Evolutionary conservation across 108 stramenopile genomes (phyloP), one percentile per base, ranked within the genome.

Genomic region (Nitzschia sp.): DNA sequence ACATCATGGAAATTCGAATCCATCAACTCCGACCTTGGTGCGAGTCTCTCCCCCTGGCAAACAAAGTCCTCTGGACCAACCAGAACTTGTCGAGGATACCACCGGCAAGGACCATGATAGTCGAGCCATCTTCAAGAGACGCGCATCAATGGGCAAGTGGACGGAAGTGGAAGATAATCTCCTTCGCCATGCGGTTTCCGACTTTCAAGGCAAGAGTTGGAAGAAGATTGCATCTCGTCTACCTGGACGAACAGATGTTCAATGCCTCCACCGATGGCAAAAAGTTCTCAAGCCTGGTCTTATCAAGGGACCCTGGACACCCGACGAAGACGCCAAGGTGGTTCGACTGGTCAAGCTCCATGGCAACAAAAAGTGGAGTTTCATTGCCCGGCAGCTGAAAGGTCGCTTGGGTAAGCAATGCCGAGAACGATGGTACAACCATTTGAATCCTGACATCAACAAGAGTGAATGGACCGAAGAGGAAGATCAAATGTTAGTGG

Each of bases 221-320:
- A 97, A 98, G 80, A 90, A 90, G 48, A 97, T 96, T 64, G 90
- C 95, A 2, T 29, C 80, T 21, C 74, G 83, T 29, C 80, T 98
- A 0, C 73, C 80, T 21, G 94, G 91, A 38, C 73, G 93, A 9
- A 89, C 87, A 13, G 98, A 97, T 55, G 96, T 97, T 0, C 98
- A 99, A 68, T 99, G 98, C 69, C 81, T 99, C 16, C 98, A 99
- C 71, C 90, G 98, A 17, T 99, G 98, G 98, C 96, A 98, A 72
- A 99, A 99, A 73, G 98, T 99, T 16, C 91, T 99, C 21, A 89
- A 88, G 46, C 97, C 98, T 3, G 99, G 97, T 46, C 80, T 98
- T 27, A 87, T 97, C 76, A 98, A 98, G 78, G 99, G 99, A 6
- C 93, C 97, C 6, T 98, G 97, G 97, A 97, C 99, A 6, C 66